Evolutionary conservation across 139 green algal genomes (phyloP).

Genomic region (Mychonastes homosphaera): DNA sequence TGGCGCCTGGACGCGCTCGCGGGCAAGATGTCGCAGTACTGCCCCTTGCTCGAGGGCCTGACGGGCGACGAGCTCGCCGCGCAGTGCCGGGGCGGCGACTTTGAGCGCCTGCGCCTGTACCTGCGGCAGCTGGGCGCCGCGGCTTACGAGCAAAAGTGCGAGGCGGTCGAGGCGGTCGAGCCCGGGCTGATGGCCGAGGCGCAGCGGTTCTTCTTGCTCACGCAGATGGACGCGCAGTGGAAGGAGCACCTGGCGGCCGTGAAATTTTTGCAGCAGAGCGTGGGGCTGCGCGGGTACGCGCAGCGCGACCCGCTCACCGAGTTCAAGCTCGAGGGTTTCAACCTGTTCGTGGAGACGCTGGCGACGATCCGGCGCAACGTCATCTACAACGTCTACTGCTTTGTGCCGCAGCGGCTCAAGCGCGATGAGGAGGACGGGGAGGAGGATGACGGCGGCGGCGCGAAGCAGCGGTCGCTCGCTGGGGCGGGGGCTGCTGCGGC

Average conservation of each 20-base stretch:
- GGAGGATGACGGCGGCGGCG: too few relatives aligned
- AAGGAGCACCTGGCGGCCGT: slow-evolving; percentile 85
- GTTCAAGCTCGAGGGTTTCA: slow-evolving; percentile 97
- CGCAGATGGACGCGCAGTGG: slow-evolving; percentile 93
- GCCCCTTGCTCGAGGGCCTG: slow-evolving; percentile 72
- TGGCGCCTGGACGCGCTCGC: slow-evolving; percentile 79
- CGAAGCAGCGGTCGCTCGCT: too few relatives aligned
- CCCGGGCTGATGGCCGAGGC: slow-evolving; percentile 72
- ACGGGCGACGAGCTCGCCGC: slow-evolving; percentile 18
- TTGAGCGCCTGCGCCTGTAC: slow-evolving; percentile 58
- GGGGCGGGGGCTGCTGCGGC: too few relatives aligned
- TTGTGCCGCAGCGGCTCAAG: slow-evolving; percentile 45
- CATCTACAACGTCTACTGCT: slow-evolving; percentile 96
- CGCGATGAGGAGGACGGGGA: background rate
- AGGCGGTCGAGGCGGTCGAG: slow-evolving; percentile 64
- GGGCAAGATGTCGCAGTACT: slow-evolving; percentile 93
- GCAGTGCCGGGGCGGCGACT: slow-evolving; percentile 29
- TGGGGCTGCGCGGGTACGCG: slow-evolving; percentile 78
- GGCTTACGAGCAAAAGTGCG: slow-evolving; percentile 67
- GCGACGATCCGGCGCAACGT: slow-evolving; percentile 85
- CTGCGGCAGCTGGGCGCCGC: slow-evolving; percentile 44
- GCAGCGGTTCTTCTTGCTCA: slow-evolving; percentile 90
- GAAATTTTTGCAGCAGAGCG: slow-evolving; percentile 95
- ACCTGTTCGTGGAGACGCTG: slow-evolving; percentile 58
- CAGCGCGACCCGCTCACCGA: slow-evolving; percentile 89